Conservation (phyloP, 768 basidiomycete genomes). For the Panus rudis region DNA sequence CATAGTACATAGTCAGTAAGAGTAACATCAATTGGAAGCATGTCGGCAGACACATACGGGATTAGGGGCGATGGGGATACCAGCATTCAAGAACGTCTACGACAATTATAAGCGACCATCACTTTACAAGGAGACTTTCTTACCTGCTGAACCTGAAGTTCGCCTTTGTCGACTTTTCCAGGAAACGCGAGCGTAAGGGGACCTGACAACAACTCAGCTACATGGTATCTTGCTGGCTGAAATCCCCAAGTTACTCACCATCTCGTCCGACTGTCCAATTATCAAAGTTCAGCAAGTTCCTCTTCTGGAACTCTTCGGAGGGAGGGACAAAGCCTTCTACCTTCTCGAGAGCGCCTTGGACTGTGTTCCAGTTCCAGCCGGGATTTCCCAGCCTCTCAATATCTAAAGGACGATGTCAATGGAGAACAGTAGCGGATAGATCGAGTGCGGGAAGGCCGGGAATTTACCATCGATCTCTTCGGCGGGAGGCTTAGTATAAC, state of each 20-base stretch:
- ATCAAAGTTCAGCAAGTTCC: conserved; percentile 2
- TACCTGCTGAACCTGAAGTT: not conserved
- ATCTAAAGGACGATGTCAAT: no score
- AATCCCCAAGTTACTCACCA: not conserved
- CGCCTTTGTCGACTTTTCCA: not conserved
- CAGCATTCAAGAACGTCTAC: conserved; percentile 3
- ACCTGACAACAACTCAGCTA: not conserved
- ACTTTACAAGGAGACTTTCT: not conserved
- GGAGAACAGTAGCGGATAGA: not conserved
- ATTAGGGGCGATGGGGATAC: not conserved
- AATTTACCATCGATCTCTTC: conserved; percentile 9
- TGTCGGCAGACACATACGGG: conserved; percentile 1
- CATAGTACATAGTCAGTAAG: not conserved
- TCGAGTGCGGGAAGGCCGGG: no score
- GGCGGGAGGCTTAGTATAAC: conserved; percentile 8
- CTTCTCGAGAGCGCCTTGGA: not conserved
- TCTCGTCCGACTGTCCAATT: conserved; percentile 1
- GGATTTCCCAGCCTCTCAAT: conserved; percentile 7
- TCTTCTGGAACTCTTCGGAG: not conserved
- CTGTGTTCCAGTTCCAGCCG: conserved; percentile 9
- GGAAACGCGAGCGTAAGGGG: not conserved
- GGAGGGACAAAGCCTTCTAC: conserved; percentile 5
- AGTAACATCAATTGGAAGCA: not conserved
- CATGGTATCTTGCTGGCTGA: not conserved
- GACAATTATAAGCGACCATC: not conserved